Evolutionary conservation across 768 basidiomycete genomes (phyloP).

Genomic region (Suillus luteus): DNA sequence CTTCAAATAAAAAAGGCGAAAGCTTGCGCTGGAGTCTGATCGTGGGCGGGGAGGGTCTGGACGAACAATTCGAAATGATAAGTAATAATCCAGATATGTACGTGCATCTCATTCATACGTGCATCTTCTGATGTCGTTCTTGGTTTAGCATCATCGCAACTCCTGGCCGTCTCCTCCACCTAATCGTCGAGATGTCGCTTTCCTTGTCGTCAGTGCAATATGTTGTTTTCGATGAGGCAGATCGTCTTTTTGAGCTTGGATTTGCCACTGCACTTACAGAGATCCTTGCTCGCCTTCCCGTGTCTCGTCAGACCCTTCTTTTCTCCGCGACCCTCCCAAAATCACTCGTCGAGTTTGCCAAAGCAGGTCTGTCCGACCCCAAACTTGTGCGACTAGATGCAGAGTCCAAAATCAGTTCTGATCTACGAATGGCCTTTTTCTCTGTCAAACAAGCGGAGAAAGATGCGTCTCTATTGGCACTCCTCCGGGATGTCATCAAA

Average conservation of each 20-base stretch:
- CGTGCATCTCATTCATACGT: conserved; percentile 36
- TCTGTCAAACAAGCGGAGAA: conserved; percentile 91
- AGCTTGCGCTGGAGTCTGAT: conserved; percentile 87
- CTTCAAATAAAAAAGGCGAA: conserved; percentile 50
- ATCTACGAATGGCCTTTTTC: conserved; percentile 94
- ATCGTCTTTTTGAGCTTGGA: conserved; percentile 98
- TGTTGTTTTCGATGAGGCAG: conserved; percentile 96
- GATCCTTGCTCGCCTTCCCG: conserved; percentile 85
- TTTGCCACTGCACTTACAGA: conserved; percentile 92
- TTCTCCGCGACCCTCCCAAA: conserved; percentile 97
- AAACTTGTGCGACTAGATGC: conserved; percentile 95
- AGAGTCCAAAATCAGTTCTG: conserved; percentile 92
- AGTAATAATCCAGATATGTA: conserved; percentile 94
- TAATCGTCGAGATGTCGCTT: conserved; percentile 95
- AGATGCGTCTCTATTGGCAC: conserved; percentile 82
- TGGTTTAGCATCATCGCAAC: conserved; percentile 87
- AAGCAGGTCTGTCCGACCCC: conserved; percentile 91
- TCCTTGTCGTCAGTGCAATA: conserved; percentile 87
- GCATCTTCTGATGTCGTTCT: conserved; percentile 15
- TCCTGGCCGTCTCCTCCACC: conserved; percentile 94
- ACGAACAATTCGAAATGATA: conserved; percentile 96
- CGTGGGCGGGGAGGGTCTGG: conserved; percentile 93
- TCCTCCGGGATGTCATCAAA: conserved; percentile 85
- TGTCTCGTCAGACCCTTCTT: conserved; percentile 86
- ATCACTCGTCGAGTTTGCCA: conserved; percentile 96